Conservation (phyloP, 2,329 filamentous ascomycete species). For the Xylaria polymorpha region DNA sequence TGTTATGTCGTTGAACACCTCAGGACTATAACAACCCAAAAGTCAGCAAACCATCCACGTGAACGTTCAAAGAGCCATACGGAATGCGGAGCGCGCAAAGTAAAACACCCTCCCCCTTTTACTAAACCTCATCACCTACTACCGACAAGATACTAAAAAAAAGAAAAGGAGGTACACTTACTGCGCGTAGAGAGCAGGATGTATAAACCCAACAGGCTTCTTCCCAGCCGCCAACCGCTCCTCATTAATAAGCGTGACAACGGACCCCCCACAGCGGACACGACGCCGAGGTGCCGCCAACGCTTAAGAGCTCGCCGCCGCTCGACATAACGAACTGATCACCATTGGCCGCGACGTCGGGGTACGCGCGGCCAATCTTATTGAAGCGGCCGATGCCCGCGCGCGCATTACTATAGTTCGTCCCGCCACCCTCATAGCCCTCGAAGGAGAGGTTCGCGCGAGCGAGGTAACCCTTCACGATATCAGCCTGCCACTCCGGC, state of each 20-base stretch:
- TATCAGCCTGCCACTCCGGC: slow-evolving; percentile 28
- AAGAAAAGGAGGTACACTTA: slow-evolving; percentile 4
- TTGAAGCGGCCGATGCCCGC: slow-evolving; percentile 55
- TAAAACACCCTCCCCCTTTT: not conserved
- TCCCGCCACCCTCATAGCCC: slow-evolving; percentile 50
- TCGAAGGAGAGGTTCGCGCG: slow-evolving; percentile 42
- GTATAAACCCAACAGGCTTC: slow-evolving; percentile 62
- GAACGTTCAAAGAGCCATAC: not conserved
- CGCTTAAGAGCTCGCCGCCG: slow-evolving; percentile 50
- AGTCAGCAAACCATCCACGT: not conserved
- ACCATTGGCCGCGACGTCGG: slow-evolving; percentile 60
- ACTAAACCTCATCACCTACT: not conserved
- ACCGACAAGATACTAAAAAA: not conserved
- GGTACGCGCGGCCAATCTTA: slow-evolving; percentile 59
- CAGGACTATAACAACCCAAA: slow-evolving; percentile 37
- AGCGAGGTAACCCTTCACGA: slow-evolving; percentile 17
- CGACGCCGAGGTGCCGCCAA: slow-evolving; percentile 64
- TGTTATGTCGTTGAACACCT: slow-evolving; percentile 55
- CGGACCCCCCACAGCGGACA: slow-evolving; percentile 60
- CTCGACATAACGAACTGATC: slow-evolving; percentile 52
- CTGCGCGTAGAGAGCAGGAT: slow-evolving; percentile 61
- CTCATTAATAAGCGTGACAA: slow-evolving; percentile 64
- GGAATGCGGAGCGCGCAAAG: not conserved
- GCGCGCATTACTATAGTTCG: slow-evolving; percentile 50
- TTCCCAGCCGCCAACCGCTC: slow-evolving; percentile 59